phyloP scores from a whole-genome alignment of 2,329 filamentous ascomycete species.

The Apiospora sp. region DNA sequence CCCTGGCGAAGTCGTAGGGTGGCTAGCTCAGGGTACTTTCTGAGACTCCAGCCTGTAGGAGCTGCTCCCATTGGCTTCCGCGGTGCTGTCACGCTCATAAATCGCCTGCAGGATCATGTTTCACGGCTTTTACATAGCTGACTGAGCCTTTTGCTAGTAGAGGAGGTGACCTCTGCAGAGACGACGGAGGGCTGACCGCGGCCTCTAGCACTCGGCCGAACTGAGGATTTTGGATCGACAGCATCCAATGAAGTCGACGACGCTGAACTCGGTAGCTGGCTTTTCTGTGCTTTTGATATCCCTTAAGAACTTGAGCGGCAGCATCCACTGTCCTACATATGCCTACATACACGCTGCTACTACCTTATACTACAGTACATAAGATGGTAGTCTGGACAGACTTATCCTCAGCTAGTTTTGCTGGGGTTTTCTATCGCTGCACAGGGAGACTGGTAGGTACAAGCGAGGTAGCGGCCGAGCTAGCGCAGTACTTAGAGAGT shows the following conservation, averaged over 20 bases:
- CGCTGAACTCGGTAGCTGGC: neutral
- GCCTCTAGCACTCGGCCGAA: constrained; percentile 18
- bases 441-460: neutral
- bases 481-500: constrained; percentile 10
- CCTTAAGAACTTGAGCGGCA: neutral
- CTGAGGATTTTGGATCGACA: neutral
- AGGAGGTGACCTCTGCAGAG: neutral
- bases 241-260: neutral
- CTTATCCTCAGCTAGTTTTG: neutral
- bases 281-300: neutral
- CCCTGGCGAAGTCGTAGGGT: neutral
- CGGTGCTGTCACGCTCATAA: constrained; percentile 14
- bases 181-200: constrained; percentile 3
- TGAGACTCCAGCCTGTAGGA: neutral
- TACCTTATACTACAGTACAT: neutral
- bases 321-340: neutral
- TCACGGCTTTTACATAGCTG: constrained; percentile 14
- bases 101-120: constrained; percentile 20
- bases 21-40: neutral
- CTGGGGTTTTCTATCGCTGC: neutral
- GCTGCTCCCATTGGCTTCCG: constrained; percentile 10
- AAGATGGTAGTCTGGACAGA: constrained; percentile 6
- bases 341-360: neutral
- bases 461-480: neutral
- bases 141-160: neutral